Percentiles rank a stretch among this genome's conserved stretches.
Conservation (phyloP, 192 early-diverging fungal species). For the Mortierella hygrophila region DNA sequence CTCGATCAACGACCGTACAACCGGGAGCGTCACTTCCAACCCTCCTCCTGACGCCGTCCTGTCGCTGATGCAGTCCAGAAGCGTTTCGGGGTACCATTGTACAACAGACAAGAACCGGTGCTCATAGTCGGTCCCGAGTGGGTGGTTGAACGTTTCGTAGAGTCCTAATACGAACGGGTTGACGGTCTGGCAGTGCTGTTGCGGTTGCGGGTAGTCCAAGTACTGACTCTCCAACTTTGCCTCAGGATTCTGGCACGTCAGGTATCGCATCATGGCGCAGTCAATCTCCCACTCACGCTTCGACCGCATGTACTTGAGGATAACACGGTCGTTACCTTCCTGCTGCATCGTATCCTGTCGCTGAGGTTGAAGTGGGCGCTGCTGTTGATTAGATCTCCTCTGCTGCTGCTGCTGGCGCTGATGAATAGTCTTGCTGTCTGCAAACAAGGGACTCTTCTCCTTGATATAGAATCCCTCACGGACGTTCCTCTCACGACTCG, state of each 20-base stretch:
- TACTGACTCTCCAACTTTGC: slow-evolving; percentile 41
- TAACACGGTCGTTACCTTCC: slow-evolving; percentile 50
- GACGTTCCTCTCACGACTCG: slow-evolving; percentile 32
- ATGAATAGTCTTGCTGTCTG: slow-evolving; percentile 10
- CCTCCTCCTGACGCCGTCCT: slow-evolving; percentile 21
- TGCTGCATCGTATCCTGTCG: slow-evolving; percentile 35
- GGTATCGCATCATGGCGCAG: slow-evolving; percentile 43
- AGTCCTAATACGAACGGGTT: slow-evolving; percentile 43
- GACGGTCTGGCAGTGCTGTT: slow-evolving; percentile 26
- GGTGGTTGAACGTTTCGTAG: slow-evolving; percentile 52
- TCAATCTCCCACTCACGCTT: slow-evolving; percentile 51
- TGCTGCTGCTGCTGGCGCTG: slow-evolving; percentile 17
- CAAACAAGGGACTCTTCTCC: slow-evolving; percentile 33
- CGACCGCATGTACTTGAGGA: slow-evolving; percentile 41
- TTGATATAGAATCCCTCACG: slow-evolving; percentile 37
- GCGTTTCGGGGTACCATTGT: slow-evolving; percentile 48
- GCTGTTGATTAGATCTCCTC: neutral
- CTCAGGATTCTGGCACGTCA: slow-evolving; percentile 42
- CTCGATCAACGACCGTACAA: slow-evolving; percentile 43
- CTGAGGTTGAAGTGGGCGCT: neutral
- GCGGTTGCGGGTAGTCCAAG: slow-evolving; percentile 42
- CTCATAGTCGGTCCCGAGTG: slow-evolving; percentile 20
- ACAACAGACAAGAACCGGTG: slow-evolving; percentile 35
- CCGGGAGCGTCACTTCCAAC: slow-evolving; percentile 40
- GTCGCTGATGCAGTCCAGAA: slow-evolving; percentile 34